Conservation (phyloP, 2,329 filamentous ascomycete species). For the Epicoccum nigrum region DNA sequence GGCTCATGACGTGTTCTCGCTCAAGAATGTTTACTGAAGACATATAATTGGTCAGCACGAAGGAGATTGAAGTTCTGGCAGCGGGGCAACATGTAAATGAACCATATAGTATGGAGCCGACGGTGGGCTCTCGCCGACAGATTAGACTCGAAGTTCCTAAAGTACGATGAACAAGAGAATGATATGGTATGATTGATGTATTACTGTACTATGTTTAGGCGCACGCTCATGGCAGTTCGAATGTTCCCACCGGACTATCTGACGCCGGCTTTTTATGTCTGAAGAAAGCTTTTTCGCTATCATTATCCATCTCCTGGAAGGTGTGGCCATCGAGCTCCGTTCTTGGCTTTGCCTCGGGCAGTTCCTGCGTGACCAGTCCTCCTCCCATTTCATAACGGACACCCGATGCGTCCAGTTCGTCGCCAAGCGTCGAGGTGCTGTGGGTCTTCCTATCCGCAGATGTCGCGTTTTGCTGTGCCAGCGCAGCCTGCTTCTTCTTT, state of each 20-base stretch:
- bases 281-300: conserved; percentile 1
- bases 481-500: conserved; percentile 4
- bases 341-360: conserved; percentile 3
- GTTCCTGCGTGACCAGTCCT: conserved; percentile 9
- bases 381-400: conserved; percentile 16
- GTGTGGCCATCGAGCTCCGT: conserved; percentile 6
- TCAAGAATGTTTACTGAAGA: too few species aligned
- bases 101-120: too few species aligned
- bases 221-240: conserved; percentile 7
- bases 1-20: too few species aligned
- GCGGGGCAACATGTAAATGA: too few species aligned
- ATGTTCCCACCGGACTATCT: conserved; percentile 8
- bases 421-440: conserved; percentile 12
- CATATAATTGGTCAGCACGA: too few species aligned
- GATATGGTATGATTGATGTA: not conserved
- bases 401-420: conserved; percentile 17
- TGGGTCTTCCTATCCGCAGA: conserved; percentile 4
- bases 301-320: conserved; percentile 12
- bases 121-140: too few species aligned
- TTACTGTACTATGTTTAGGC: not conserved
- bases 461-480: conserved; percentile 2
- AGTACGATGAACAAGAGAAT: not conserved
- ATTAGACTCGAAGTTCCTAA: too few species aligned
- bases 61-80: too few species aligned
- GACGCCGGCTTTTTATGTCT: conserved; percentile 12